Conservation (phyloP, 768 basidiomycete genomes). For the Gelatoporia subvermispora region DNA sequence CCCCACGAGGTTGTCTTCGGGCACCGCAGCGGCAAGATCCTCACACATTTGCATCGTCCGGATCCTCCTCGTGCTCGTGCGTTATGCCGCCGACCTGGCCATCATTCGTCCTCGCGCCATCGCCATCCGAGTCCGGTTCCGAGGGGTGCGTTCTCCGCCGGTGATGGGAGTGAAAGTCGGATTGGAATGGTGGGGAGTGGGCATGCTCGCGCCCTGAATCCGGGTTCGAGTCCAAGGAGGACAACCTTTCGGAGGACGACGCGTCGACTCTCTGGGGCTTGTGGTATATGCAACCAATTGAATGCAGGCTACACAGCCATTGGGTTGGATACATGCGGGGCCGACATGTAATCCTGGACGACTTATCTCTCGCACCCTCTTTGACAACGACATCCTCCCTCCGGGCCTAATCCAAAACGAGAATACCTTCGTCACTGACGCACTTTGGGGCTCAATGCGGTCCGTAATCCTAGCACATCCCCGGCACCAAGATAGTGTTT, state of each 20-base stretch:
- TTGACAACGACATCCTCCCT: slow-evolving; percentile 84
- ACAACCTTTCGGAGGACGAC: slow-evolving; percentile 59
- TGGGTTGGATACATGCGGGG: neutral
- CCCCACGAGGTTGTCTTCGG: slow-evolving; percentile 70
- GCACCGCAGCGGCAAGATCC: slow-evolving; percentile 78
- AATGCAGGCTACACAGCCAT: neutral
- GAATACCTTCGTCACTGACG: slow-evolving; percentile 50
- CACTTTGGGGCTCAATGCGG: neutral
- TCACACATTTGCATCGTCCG: no score
- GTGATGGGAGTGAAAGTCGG: slow-evolving; percentile 13
- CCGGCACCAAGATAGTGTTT: slow-evolving; percentile 98
- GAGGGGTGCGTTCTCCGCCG: slow-evolving; percentile 41
- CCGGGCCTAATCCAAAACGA: slow-evolving; percentile 85
- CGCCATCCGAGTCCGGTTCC: slow-evolving; percentile 57
- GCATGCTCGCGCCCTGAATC: slow-evolving; percentile 11
- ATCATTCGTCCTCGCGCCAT: slow-evolving; percentile 9
- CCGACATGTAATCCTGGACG: slow-evolving; percentile 76
- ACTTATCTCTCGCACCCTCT: slow-evolving; percentile 84
- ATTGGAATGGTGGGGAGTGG: no score
- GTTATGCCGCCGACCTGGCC: no score
- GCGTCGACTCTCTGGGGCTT: slow-evolving; percentile 78
- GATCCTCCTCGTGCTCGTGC: neutral
- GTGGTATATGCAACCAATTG: slow-evolving; percentile 96
- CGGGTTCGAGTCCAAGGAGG: slow-evolving; percentile 42
- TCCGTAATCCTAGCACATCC: slow-evolving; percentile 62